phyloP scores from a whole-genome alignment of 768 basidiomycete genomes.

The Boletus sp. region DNA sequence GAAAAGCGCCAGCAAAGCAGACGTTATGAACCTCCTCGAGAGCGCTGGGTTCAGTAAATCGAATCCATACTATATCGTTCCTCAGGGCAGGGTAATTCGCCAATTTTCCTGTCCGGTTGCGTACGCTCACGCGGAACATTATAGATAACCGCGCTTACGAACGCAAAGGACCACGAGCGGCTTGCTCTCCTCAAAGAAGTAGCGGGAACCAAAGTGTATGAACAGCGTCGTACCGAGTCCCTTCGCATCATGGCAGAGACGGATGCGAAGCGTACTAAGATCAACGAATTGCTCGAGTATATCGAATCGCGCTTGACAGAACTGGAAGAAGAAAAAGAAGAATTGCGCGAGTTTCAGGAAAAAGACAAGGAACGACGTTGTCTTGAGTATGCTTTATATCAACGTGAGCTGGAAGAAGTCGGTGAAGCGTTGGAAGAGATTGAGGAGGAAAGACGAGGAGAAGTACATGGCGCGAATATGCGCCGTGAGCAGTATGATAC shows the following conservation, averaged over 20 bases:
- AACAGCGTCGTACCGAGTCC: conserved; percentile 88
- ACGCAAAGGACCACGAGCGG: conserved; percentile 94
- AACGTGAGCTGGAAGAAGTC: conserved; percentile 87
- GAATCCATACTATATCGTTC: conserved; percentile 99
- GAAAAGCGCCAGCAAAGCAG: conserved; percentile 93
- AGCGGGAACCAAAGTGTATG: conserved; percentile 97
- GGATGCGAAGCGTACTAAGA: conserved; percentile 87
- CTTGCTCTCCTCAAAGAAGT: conserved; percentile 96
- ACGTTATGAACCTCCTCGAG: conserved; percentile 96
- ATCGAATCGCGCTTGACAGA: conserved; percentile 88
- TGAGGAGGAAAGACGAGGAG: conserved; percentile 74
- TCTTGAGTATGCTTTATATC: conserved; percentile 92
- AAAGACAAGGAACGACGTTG: conserved; percentile 94
- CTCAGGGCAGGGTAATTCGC: conserved; percentile 84
- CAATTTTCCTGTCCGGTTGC: background rate
- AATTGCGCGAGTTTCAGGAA: conserved; percentile 93
- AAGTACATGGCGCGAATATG: conserved; percentile 81
- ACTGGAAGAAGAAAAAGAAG: conserved; percentile 97
- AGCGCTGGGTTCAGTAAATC: conserved; percentile 96
- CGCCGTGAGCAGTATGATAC: conserved; percentile 78
- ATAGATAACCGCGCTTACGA: conserved; percentile 93
- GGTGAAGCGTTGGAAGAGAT: conserved; percentile 82
- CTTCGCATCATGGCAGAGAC: conserved; percentile 98
- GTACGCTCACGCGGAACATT: conserved; percentile 4
- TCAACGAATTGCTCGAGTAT: conserved; percentile 82